Conservation (phyloP, 768 basidiomycete species). For the Piloderma croceum region DNA sequence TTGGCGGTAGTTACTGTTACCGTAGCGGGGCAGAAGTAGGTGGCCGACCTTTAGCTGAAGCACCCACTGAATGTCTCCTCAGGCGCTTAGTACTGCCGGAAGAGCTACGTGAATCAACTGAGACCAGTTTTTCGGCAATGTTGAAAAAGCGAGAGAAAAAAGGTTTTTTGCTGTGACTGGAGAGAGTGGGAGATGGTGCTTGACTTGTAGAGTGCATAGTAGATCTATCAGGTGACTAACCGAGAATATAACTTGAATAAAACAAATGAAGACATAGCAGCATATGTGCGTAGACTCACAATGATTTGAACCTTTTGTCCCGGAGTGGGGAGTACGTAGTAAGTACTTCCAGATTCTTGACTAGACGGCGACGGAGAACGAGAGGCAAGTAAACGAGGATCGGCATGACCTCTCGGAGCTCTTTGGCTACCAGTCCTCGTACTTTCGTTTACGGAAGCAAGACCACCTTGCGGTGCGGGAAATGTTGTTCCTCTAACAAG, state of each 20-base stretch:
- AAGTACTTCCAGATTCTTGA: constrained; percentile 61
- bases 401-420: neutral
- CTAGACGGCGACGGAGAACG: constrained; percentile 40
- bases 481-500: constrained; percentile 38
- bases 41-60: constrained; percentile 13
- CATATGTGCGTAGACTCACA: constrained; percentile 39
- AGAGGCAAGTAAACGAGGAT: neutral
- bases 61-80: constrained; percentile 48
- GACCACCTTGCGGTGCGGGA: constrained; percentile 33
- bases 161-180: constrained; percentile 44
- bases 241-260: no score
- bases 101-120: constrained; percentile 32
- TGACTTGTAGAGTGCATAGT: no score
- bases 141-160: constrained; percentile 59
- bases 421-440: constrained; percentile 20
- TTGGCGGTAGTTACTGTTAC: no score
- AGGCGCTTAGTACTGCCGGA: constrained; percentile 34
- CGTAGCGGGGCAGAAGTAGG: no score
- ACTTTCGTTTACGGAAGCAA: constrained; percentile 35
- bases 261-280: constrained; percentile 5
- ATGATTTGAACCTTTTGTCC: constrained; percentile 74
- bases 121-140: constrained; percentile 43
- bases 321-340: constrained; percentile 64
- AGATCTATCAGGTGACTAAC: constrained; percentile 42
- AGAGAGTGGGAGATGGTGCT: constrained; percentile 54